Base-by-base conservation (phyloP, 179 eudicot species). In the Amaranthus tricolor region DNA sequence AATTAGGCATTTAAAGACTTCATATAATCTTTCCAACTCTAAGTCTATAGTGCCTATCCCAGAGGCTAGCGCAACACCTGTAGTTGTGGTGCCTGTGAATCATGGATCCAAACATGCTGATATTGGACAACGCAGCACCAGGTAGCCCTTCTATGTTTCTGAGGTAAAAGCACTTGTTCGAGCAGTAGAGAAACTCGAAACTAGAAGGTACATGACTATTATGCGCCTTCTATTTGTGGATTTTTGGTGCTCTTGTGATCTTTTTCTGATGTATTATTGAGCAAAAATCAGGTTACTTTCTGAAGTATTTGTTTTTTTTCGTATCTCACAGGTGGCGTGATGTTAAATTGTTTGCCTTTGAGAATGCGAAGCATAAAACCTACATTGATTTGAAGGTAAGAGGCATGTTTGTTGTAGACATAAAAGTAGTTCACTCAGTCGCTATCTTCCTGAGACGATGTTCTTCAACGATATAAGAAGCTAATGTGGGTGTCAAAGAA, bases 111-210 rank as follows among this genome's bases (percentile, higher is more conserved):
- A 83, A 81, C 87, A 84, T 68, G 73, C 80, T 72, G 99, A 95
- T 73, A 86, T 87, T 71, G 93, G 90, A 15, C 98, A 95, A 78
- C 92, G 99, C 14, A 90, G 99, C 66, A 88, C 83, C 55, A 86
- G 99, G 86, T 84, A 98, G 73, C 99, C 99, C 1, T 95, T 95
- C 82, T 88, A 97, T 70, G 99, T 95, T 24, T 54, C 87, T 20
- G 99, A 95, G 82, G 99, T 95, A n/a, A 98, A 95, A 84, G 95
- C 98, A 40, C 88, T 95, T 17, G 99, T 95, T 83, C 89, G 81
- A 74, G 97, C 99, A 44, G 99, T 95, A 63, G 99, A 93, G 82
- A 87, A 80, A 79, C 97, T 95, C 20, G 99, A 98, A 76, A 93
- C 99, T 66, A 98, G 99, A 83, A 95, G 97, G 99, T 95, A 66